Percentiles rank a stretch among this genome's conserved stretches.
Evolutionary conservation across 352 stramenopile species (phyloP).

Genomic region (Pythium aphanidermatum): DNA sequence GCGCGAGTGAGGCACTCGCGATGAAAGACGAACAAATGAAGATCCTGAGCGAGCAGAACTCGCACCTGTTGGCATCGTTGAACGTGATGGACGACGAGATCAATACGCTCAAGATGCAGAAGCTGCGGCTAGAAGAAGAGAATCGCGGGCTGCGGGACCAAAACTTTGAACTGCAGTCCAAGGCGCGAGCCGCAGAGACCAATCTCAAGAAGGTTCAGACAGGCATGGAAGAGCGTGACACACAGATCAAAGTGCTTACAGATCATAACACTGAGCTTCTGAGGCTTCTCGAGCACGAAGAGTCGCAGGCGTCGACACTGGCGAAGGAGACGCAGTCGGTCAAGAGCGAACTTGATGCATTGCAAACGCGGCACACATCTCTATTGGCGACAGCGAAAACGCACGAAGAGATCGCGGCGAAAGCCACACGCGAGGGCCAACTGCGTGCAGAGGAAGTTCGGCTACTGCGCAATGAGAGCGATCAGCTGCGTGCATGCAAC

Average conservation of each 20-base stretch:
- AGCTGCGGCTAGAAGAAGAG: conserved; percentile 84
- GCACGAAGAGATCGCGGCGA: conserved; percentile 89
- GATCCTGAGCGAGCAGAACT: conserved; percentile 93
- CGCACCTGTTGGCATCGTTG: conserved; percentile 78
- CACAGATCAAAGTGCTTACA: conserved; percentile 91
- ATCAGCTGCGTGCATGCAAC: conserved; percentile 92
- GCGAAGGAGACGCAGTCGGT: conserved; percentile 45
- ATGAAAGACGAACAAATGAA: conserved; percentile 96
- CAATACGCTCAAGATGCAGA: conserved; percentile 45
- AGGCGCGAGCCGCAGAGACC: conserved; percentile 82
- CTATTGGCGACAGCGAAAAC: conserved; percentile 90
- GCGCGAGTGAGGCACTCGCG: conserved; percentile 86
- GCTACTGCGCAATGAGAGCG: conserved; percentile 79
- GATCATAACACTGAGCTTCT: conserved; percentile 96
- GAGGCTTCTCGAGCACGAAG: conserved; percentile 92
- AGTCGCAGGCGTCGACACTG: conserved; percentile 78
- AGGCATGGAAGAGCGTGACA: conserved; percentile 86
- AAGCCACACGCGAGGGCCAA: conserved; percentile 87
- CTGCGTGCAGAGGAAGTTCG: conserved; percentile 93
- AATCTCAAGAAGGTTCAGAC: conserved; percentile 77
- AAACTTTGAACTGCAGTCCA: conserved; percentile 92
- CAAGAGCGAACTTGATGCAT: conserved; percentile 71
- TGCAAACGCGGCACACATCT: conserved; percentile 86
- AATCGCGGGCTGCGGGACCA: conserved; percentile 87
- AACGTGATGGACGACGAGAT: conserved; percentile 85